phyloP scores from a whole-genome alignment of 208 protist genomes.

The Acanthamoeba quina region DNA sequence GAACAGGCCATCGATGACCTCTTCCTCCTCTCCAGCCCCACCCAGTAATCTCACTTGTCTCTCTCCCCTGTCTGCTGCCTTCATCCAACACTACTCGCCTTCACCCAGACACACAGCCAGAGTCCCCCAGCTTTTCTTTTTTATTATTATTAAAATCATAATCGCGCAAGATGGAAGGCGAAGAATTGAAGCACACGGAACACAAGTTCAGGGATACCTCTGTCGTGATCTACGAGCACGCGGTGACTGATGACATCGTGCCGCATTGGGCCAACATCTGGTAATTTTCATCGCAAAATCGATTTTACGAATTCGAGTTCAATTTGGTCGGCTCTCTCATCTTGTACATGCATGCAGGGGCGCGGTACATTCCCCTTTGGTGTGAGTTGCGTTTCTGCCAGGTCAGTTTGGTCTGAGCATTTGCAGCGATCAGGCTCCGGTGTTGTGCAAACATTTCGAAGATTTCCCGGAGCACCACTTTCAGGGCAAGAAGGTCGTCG shows the following conservation, averaged over 20 bases:
- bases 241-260: slow-evolving; percentile 14
- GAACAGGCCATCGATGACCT: background rate
- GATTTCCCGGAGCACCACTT: slow-evolving; percentile 4
- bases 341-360: background rate
- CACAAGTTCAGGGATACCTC: background rate
- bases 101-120: background rate
- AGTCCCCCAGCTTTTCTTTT: too few relatives aligned
- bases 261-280: slow-evolving; percentile 56
- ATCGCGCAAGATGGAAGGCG: background rate
- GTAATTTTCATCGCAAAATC: background rate
- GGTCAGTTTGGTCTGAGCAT: background rate
- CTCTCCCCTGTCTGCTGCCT: background rate
- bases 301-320: background rate
- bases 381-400: background rate
- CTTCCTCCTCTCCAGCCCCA: background rate
- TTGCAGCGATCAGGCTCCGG: background rate
- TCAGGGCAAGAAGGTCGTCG: background rate
- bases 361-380: background rate
- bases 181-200: background rate
- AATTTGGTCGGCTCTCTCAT: background rate
- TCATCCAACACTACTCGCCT: background rate
- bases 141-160: too few relatives aligned
- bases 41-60: background rate
- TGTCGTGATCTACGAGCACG: slow-evolving; percentile 34
- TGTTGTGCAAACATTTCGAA: slow-evolving; percentile 42